These are phyloP conservation scores for Phytophthora fragariae DNA, from an alignment of 352 stramenopile species.

Conservation along the genomic window DNA sequence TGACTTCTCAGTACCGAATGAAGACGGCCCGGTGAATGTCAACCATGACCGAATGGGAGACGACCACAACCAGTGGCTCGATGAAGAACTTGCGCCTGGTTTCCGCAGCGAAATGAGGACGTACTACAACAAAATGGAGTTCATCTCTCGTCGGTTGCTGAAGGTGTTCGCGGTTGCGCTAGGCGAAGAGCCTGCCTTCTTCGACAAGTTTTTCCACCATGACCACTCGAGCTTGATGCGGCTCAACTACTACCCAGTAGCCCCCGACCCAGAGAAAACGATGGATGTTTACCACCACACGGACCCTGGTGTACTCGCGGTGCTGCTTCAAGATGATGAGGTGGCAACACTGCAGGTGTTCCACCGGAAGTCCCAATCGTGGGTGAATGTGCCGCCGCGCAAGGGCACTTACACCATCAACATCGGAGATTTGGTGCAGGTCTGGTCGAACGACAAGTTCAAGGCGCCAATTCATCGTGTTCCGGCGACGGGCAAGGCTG, in stretches of 20 bases:
- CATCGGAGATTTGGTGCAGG: conserved; percentile 65
- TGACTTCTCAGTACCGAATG: conserved; percentile 62
- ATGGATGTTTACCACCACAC: conserved; percentile 72
- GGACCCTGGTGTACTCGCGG: conserved; percentile 55
- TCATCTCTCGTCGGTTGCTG: conserved; percentile 60
- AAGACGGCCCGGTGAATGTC: conserved; percentile 49
- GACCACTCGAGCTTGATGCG: conserved; percentile 91
- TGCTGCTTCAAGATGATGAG: conserved; percentile 60
- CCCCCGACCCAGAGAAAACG: conserved; percentile 46
- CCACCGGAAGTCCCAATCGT: conserved; percentile 50
- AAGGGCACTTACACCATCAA: conserved; percentile 71
- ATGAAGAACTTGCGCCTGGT: conserved; percentile 45
- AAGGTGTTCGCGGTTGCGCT: conserved; percentile 67
- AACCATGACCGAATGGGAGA: conserved; percentile 77
- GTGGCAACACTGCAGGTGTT: conserved; percentile 58
- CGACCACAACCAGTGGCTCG: conserved; percentile 88
- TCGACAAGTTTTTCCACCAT: conserved; percentile 65
- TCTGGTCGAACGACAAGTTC: conserved; percentile 68
- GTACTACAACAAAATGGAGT: conserved; percentile 60
- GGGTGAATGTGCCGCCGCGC: conserved; percentile 51
- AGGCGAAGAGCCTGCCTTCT: conserved; percentile 52
- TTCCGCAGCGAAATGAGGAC: conserved; percentile 59
- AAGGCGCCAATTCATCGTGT: conserved; percentile 59
- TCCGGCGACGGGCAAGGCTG: conserved; percentile 37
- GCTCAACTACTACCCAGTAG: conserved; percentile 92